Percentiles rank a stretch among this genome's conserved stretches.
Conservation (phyloP, 2,329 filamentous ascomycete genomes). For the Verticillium klebahnii region DNA sequence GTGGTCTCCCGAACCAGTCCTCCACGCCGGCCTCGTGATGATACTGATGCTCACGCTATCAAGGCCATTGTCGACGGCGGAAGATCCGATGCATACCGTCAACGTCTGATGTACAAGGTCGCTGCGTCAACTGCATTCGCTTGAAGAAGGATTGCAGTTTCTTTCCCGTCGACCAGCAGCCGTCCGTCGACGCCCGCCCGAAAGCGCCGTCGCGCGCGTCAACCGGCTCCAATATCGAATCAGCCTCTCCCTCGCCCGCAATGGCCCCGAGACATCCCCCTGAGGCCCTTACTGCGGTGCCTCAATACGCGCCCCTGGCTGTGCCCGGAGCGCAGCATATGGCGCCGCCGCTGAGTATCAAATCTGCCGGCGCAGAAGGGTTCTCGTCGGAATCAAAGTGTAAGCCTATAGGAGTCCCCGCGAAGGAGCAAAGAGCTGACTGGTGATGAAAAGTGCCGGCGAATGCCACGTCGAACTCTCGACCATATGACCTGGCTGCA, state of each 20-base stretch:
- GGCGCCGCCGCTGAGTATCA: conserved; percentile 33
- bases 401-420: conserved; percentile 24
- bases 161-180: conserved; percentile 78
- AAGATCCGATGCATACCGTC: conserved; percentile 89
- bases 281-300: conserved; percentile 31
- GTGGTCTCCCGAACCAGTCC: conserved; percentile 30
- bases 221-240: conserved; percentile 33
- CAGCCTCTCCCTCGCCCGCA: conserved; percentile 45
- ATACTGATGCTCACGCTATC: background rate
- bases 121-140: conserved; percentile 89
- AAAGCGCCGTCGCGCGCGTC: conserved; percentile 35
- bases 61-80: conserved; percentile 85
- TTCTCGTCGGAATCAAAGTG: conserved; percentile 36
- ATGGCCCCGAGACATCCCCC: conserved; percentile 34
- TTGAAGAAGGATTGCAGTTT: conserved; percentile 95
- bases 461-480: conserved; percentile 21
- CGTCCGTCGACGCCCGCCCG: conserved; percentile 36
- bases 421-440: conserved; percentile 15
- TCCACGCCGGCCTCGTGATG: background rate
- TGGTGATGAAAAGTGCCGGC: conserved; percentile 23
- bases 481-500: conserved; percentile 32
- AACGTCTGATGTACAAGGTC: conserved; percentile 64
- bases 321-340: conserved; percentile 41
- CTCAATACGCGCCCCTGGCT: conserved; percentile 36
- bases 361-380: conserved; percentile 29